Evolutionary conservation across 208 protist genomes (phyloP).

Genomic region (Trypanosoma boissoni): DNA sequence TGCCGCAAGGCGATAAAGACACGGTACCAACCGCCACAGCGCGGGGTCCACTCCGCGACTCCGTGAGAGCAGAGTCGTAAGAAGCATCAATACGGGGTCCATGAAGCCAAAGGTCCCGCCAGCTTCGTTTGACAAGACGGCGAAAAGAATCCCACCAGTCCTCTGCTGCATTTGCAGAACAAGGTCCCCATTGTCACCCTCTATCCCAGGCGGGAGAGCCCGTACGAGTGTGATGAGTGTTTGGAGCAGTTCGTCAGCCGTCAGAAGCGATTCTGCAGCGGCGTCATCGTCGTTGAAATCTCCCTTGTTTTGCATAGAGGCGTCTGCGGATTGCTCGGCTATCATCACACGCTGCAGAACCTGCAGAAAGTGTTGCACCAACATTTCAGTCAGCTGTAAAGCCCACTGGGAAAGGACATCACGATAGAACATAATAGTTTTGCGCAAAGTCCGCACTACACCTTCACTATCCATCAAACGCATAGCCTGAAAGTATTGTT

Average conservation of each 20-base stretch:
- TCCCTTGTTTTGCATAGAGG: not conserved
- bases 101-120: conserved; percentile 84
- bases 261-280: conserved; percentile 62
- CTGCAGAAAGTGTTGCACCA: conserved; percentile 74
- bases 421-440: conserved; percentile 84
- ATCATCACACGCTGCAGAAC: conserved; percentile 45
- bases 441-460: conserved; percentile 85
- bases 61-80: conserved; percentile 80
- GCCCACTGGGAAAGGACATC: conserved; percentile 86
- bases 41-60: conserved; percentile 55
- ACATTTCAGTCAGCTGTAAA: conserved; percentile 71
- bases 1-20: conserved; percentile 55
- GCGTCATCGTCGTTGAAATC: conserved; percentile 48
- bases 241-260: conserved; percentile 81
- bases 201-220: conserved; percentile 44
- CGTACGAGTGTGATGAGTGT: conserved; percentile 76
- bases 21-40: conserved; percentile 70
- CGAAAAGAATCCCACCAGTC: conserved; percentile 69
- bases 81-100: conserved; percentile 76
- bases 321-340: conserved; percentile 4
- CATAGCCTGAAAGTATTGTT: conserved; percentile 91
- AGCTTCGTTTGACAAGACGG: conserved; percentile 57
- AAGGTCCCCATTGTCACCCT: conserved; percentile 19
- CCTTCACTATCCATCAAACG: conserved; percentile 88
- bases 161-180: conserved; percentile 63